Base-by-base conservation (phyloP, 116 monocot genomes). In the Cymodocea nodosa region DNA sequence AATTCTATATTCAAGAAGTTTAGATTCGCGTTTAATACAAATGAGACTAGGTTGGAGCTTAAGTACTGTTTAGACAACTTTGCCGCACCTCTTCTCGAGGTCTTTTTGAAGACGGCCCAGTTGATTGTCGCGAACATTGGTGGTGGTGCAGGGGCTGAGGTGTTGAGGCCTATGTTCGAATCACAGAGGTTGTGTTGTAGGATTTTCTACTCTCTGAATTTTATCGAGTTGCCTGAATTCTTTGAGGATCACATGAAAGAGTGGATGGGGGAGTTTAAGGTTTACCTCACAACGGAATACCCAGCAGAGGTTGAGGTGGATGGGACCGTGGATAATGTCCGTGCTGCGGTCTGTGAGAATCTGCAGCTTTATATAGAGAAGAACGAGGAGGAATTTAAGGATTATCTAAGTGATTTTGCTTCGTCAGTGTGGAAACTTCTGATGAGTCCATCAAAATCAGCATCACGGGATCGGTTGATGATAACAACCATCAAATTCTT, bases 231-330 rank as follows among this genome's bases (percentile, higher is more conserved):
- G 17, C 97, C 97, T 5, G 97, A 97, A 69, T 97, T 88, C 69
- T 97, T 97, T 36, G 97, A 97, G 77, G 97, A 97, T 53, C 91
- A 97, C 66, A 97, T 97, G 97, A 70, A 73, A 37, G 86, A 97
- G 78, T 97, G 97, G 97, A 97, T 97, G 97, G 50, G 78, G 2
- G 80, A 84, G 78, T 97, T 97, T 58, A 58, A 57, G 22, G 56
- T 54, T 13, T 97, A 91, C 56, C 81, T 97, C 23, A 82, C 78
- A 15, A 77, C 72, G 3, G 35, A 76, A 19, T 97, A 80, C 49
- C 51, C 83, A 0, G 36, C 63, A 0, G 61, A 62, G 2, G 63
- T 88, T n/a, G 91, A 90, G 76, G 59, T 71, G 2, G 85, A 85
- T 16, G 88, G 88, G 9, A 78, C 83, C 5, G 76, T 68, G 14